These are phyloP conservation scores for Lactuca saligna DNA, from an alignment of 129 eudicot species.

Conservation along the genomic window DNA sequence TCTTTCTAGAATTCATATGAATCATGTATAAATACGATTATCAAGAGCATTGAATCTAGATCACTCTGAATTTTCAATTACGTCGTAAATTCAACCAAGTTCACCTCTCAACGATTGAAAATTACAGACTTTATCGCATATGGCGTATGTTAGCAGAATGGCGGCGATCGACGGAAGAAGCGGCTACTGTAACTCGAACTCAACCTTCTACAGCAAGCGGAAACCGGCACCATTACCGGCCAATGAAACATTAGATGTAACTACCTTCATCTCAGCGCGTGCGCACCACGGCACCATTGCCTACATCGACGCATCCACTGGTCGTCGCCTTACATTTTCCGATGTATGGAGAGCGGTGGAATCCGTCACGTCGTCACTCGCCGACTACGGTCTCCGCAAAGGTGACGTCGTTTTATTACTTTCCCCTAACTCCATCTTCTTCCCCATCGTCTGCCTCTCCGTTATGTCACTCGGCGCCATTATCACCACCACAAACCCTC, in stretches of 20 bases:
- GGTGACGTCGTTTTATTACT: conserved; percentile 81
- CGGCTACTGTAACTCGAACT: conserved; percentile 65
- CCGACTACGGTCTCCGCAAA: conserved; percentile 58
- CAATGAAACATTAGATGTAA: conserved; percentile 52
- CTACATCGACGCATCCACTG: conserved; percentile 89
- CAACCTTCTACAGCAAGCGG: conserved; percentile 90
- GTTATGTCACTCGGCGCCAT: conserved; percentile 91
- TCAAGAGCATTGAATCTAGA: no score
- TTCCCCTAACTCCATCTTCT: conserved; percentile 82
- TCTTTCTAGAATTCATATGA: no score
- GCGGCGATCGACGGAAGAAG: conserved; percentile 44
- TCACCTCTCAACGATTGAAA: no score
- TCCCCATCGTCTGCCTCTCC: conserved; percentile 86
- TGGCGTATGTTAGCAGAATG: conserved; percentile 32
- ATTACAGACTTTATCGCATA: background rate
- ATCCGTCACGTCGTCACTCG: conserved; percentile 60
- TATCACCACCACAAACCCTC: conserved; percentile 89
- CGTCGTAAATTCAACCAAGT: background rate
- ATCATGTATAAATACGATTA: background rate
- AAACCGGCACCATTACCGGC: conserved; percentile 61
- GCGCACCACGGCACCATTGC: conserved; percentile 73
- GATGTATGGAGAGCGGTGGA: conserved; percentile 78
- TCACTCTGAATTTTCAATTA: background rate
- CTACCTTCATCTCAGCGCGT: conserved; percentile 91
- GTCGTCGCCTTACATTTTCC: conserved; percentile 57